These are phyloP conservation scores for Populus simonii DNA, from an alignment of 345 rosid species.

Conservation along the genomic window DNA sequence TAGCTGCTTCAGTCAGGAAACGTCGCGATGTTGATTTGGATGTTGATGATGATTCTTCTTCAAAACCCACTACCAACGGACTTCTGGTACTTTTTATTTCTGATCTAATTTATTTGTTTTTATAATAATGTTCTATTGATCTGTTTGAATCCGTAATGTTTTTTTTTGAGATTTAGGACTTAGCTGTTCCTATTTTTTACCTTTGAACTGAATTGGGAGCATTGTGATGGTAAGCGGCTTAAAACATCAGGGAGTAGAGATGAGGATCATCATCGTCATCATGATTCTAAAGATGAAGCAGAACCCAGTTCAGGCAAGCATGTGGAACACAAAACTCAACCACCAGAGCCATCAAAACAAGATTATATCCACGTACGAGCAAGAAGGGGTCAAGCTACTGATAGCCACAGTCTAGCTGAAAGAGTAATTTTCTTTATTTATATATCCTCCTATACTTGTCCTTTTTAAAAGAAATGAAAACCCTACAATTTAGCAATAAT, in stretches of 20 bases:
- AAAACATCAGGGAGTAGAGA: constrained; percentile 52
- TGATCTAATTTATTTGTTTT: constrained; percentile 1
- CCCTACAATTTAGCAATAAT: background rate
- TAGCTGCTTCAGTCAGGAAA: constrained; percentile 41
- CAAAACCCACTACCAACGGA: constrained; percentile 13
- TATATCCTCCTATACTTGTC: constrained; percentile 7
- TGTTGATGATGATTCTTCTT: constrained; percentile 25
- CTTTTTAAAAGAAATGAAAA: background rate
- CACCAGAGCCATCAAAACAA: constrained; percentile 60
- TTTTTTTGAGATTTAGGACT: background rate
- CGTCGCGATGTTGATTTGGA: constrained; percentile 54
- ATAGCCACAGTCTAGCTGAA: constrained; percentile 95
- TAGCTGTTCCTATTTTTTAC: background rate
- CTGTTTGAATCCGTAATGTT: background rate
- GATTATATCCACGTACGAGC: constrained; percentile 95
- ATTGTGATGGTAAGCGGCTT: constrained; percentile 57
- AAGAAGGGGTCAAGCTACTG: constrained; percentile 95
- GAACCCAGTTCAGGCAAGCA: constrained; percentile 51
- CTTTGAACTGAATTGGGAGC: constrained; percentile 23
- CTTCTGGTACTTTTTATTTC: constrained; percentile 11
- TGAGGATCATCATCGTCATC: constrained; percentile 16
- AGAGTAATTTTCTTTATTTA: constrained; percentile 52
- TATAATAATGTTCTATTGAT: background rate
- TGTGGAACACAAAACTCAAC: constrained; percentile 46
- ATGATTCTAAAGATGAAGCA: constrained; percentile 44